These are phyloP conservation scores for Pterocarpus macrocarpus DNA, from an alignment of 306 rosid genomes.

Conservation along the genomic window DNA sequence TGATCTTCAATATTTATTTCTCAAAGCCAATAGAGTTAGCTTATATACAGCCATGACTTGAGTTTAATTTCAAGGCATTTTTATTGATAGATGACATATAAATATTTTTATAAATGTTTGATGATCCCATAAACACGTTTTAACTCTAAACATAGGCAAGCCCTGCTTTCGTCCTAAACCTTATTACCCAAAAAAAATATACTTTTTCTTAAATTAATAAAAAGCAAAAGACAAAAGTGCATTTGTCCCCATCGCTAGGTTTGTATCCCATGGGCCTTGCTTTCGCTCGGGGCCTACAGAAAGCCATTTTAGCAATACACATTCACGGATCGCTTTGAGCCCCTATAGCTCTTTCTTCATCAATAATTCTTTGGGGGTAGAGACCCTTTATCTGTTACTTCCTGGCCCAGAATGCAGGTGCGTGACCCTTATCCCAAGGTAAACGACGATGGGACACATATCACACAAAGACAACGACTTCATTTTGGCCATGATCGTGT, in stretches of 20 bases:
- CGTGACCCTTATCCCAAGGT: slow-evolving; percentile 40
- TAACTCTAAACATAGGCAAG: no score
- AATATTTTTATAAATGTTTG: no score
- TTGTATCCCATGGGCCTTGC: slow-evolving; percentile 22
- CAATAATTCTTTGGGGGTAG: slow-evolving; percentile 38
- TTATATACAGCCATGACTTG: no score
- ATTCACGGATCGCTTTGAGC: slow-evolving; percentile 70
- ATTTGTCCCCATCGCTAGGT: slow-evolving; percentile 45
- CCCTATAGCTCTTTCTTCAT: slow-evolving; percentile 33
- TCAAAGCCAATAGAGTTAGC: neutral
- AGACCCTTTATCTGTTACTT: slow-evolving; percentile 25
- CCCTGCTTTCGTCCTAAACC: no score
- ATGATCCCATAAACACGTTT: no score
- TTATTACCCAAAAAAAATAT: no score
- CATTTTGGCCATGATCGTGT: slow-evolving; percentile 28
- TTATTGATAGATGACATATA: no score
- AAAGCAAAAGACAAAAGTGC: slow-evolving; percentile 37
- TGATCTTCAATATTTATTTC: slow-evolving; percentile 28
- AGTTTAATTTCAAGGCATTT: no score
- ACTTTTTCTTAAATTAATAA: no score
- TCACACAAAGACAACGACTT: slow-evolving; percentile 30
- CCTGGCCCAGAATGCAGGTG: slow-evolving; percentile 33
- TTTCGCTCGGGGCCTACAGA: slow-evolving; percentile 42
- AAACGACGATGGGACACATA: slow-evolving; percentile 22
- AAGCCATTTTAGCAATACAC: slow-evolving; percentile 37